phyloP scores from a whole-genome alignment of 306 rosid genomes.

The Pueraria montana region DNA sequence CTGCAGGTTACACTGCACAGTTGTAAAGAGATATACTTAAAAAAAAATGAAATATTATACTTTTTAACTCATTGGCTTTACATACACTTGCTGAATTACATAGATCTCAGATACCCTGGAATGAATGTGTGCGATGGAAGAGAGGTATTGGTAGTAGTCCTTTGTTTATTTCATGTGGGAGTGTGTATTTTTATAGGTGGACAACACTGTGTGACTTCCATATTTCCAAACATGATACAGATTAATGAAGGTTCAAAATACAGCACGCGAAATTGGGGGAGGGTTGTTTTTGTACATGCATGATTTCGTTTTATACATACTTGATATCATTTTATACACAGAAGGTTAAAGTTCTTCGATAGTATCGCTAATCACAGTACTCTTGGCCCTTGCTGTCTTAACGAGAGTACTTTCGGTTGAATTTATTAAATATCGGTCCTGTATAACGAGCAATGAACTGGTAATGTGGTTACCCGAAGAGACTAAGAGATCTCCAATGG shows the following conservation, averaged over 20 bases:
- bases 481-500: constrained; percentile 48
- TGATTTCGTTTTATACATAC: not conserved
- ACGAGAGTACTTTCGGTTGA: constrained; percentile 1
- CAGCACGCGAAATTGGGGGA: not conserved
- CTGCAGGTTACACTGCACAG: not conserved
- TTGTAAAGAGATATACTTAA: not conserved
- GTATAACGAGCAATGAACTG: constrained; percentile 48
- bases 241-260: not conserved
- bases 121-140: not conserved
- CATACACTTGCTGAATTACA: not conserved
- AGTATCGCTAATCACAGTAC: not conserved
- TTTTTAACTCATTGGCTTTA: too few species aligned
- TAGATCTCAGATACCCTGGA: not conserved
- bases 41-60: not conserved
- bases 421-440: constrained; percentile 22
- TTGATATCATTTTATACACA: not conserved
- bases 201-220: not conserved
- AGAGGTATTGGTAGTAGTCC: not conserved
- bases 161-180: not conserved
- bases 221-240: not conserved
- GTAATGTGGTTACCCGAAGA: constrained; percentile 38
- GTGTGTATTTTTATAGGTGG: not conserved
- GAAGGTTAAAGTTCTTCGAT: constrained; percentile 20
- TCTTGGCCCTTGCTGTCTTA: not conserved
- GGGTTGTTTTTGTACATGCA: not conserved